Percentiles rank a stretch among this genome's conserved stretches.
phyloP scores from a whole-genome alignment of 1,139 yeast species.

The Geotrichum candidum region DNA sequence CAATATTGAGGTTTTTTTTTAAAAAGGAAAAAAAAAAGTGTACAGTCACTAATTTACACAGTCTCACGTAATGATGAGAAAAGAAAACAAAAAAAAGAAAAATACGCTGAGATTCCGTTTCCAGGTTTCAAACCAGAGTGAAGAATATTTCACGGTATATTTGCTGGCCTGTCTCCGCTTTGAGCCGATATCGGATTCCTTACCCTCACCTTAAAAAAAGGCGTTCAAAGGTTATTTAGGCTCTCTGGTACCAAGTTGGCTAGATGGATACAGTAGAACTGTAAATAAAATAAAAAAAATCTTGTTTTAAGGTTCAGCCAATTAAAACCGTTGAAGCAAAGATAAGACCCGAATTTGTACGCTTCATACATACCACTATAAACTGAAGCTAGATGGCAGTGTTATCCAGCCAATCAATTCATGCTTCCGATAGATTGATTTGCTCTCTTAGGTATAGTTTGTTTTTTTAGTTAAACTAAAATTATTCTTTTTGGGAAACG shows the following conservation, averaged over 20 bases:
- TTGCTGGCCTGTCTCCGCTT: background rate
- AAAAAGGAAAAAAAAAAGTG: background rate
- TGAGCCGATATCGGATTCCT: background rate
- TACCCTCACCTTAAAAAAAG: too few species aligned
- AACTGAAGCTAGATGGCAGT: background rate
- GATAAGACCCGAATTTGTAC: background rate
- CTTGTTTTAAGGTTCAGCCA: background rate
- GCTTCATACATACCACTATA: background rate
- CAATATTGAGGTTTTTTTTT: too few species aligned
- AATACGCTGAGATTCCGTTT: too few species aligned
- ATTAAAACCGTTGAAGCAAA: background rate
- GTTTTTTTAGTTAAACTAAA: background rate
- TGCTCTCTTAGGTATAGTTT: background rate
- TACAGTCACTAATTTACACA: background rate
- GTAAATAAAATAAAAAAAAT: background rate
- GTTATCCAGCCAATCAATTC: constrained; percentile 3
- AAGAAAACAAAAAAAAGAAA: too few species aligned
- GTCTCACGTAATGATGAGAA: background rate
- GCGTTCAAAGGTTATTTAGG: background rate
- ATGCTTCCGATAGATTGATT: background rate
- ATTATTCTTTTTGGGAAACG: background rate
- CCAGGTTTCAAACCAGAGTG: too few species aligned
- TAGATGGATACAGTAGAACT: background rate
- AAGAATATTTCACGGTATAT: background rate
- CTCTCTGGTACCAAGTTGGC: background rate